Conservation (phyloP, 805 yeast species). For the Kazachstania psychrophila region DNA sequence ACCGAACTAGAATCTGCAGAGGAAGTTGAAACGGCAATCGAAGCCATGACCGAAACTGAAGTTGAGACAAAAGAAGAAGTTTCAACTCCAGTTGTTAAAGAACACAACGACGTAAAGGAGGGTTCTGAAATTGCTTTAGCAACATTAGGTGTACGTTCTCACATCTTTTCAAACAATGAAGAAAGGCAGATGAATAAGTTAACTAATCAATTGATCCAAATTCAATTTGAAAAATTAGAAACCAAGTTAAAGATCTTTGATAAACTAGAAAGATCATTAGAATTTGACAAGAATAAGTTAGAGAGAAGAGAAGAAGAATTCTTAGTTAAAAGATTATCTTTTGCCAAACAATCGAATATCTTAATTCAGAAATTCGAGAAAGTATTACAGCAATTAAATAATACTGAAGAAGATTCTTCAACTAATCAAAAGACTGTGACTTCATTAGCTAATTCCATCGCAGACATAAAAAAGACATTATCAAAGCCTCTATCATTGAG, state of each 20-base stretch:
- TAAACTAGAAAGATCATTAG: conserved; percentile 56
- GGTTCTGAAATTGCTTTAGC: conserved; percentile 68
- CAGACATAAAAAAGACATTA: conserved; percentile 22
- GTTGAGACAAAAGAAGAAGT: background rate
- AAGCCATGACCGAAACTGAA: background rate
- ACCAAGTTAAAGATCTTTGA: conserved; percentile 51
- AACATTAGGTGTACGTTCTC: conserved; percentile 67
- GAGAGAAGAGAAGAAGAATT: conserved; percentile 58
- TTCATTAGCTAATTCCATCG: conserved; percentile 12
- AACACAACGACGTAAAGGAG: conserved; percentile 31
- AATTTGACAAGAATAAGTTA: conserved; percentile 50
- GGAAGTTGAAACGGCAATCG: background rate
- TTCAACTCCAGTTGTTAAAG: background rate
- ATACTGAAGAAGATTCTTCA: conserved; percentile 12
- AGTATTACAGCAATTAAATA: conserved; percentile 8
- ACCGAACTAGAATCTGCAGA: background rate
- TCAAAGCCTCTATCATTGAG: conserved; percentile 27
- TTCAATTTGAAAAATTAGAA: conserved; percentile 54
- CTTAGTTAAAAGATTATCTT: conserved; percentile 55
- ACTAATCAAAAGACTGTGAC: conserved; percentile 14
- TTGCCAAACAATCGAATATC: conserved; percentile 47
- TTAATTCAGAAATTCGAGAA: conserved; percentile 35
- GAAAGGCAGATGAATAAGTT: conserved; percentile 66
- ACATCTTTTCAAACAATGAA: conserved; percentile 69
- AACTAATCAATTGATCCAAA: conserved; percentile 48